These are phyloP conservation scores for Leucoagaricus sp. DNA, from an alignment of 1,284 basidiomycete species.

Conservation along the genomic window DNA sequence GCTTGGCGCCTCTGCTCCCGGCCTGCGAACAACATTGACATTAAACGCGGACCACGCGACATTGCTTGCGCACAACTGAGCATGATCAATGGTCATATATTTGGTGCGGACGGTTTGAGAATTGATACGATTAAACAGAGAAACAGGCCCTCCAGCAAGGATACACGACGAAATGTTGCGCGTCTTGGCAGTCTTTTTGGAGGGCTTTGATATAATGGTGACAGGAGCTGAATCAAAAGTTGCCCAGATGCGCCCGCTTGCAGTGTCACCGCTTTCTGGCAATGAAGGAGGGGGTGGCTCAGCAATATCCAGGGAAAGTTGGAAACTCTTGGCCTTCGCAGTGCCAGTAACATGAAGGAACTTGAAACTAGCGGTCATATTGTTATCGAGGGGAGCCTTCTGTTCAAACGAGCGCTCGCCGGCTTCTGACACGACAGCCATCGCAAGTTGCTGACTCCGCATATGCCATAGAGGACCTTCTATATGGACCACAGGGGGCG, in stretches of 20 bases:
- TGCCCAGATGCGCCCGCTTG: conserved; percentile 78
- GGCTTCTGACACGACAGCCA: conserved; percentile 83
- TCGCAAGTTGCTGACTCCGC: conserved; percentile 77
- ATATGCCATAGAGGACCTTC: conserved; percentile 83
- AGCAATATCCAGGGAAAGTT: conserved; percentile 80
- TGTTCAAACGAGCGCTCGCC: conserved; percentile 84
- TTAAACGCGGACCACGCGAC: conserved; percentile 93
- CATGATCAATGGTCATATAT: conserved; percentile 91
- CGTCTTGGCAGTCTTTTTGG: conserved; percentile 95
- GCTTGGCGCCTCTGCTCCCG: conserved; percentile 50
- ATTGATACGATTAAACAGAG: conserved; percentile 95
- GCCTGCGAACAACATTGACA: conserved; percentile 77
- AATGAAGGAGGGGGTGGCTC: conserved; percentile 60
- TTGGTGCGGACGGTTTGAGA: conserved; percentile 96
- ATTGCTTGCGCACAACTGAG: conserved; percentile 83
- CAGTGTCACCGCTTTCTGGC: conserved; percentile 51
- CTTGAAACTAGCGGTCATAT: conserved; percentile 86
- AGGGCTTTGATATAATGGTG: conserved; percentile 95
- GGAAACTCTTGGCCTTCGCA: conserved; percentile 88
- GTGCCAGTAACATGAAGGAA: conserved; percentile 88
- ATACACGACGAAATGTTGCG: conserved; percentile 93
- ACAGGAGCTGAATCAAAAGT: conserved; percentile 91
- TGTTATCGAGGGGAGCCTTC: conserved; percentile 76
- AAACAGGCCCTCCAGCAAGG: conserved; percentile 87
- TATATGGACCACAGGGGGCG: conserved; percentile 86